Evolutionary conservation across 2,329 filamentous ascomycete genomes (phyloP), one percentile per base, ranked within the genome.

Genomic region (Xylaria digitata): DNA sequence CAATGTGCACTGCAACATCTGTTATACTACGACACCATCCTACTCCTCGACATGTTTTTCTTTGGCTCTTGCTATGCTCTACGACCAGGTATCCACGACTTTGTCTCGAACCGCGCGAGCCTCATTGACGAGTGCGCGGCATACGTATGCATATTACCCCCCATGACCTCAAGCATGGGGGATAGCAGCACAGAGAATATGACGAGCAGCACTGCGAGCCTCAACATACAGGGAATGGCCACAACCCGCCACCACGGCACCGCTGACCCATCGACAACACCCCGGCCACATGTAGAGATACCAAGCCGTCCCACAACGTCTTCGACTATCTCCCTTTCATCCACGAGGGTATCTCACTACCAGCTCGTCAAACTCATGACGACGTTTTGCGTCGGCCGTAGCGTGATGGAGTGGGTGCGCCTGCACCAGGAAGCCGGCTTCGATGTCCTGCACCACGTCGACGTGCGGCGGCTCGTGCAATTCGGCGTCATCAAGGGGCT

Each of bases 401-500:
- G 89, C n/a, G 85, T 98, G 13, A 91, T 91, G 75, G 92, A 95
- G 77, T 98, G 94, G 93, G 89, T 96, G 71, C 85, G 92, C 65
- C 84, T 90, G 37, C 92, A 97, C 78, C 86, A 89, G 71, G 87
- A 90, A 46, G 82, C 83, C 52, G 88, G 87, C 0, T 84, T 90
- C 68, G 85, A 89, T 65, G 85, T 92, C 45, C 84, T 97, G 8
- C 83, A 86, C 13, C 90, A 90, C 75, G 89, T 99, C 64, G 96
- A 99, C 78, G 89, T 97, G 62, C 89, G 96, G 13, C 90, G 96
- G 32, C 90, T 99, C 70, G 93, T 98, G 70, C 96, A 97, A 66
- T 99, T 98, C 75, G 96, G 95, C 64, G 87, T 97, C 66, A 97
- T 98, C 78, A 98, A 98, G 80, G 94, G 95, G 17, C 92, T 96